Base-by-base conservation (phyloP, 495 filamentous ascomycete genomes). In the Penicillium malachiteum region DNA sequence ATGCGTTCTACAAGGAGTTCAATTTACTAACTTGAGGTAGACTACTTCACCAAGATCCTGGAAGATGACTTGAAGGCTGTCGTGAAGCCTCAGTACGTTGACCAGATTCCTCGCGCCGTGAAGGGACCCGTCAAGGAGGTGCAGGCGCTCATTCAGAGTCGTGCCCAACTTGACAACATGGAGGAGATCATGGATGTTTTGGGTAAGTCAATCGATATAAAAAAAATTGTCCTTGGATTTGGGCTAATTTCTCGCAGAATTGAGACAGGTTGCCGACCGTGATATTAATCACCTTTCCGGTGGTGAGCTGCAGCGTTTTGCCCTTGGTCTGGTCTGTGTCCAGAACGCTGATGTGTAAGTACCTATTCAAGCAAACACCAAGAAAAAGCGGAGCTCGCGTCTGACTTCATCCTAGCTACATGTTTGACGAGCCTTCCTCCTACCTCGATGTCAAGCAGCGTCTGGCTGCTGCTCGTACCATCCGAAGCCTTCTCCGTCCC, bases 371-470 rank as follows among this genome's bases (percentile, higher is more conserved):
- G 4, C 21, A 1, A 1, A 26, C n/a, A 26, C 21, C 45, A 12
- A 1, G 1, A 33, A 5, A 21, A 40, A 9, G 6, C 14, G 16
- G 38, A 13, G 18, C 17, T 11, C 11, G 6, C 30, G 17, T 37
- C 52, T 60, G 50, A 63, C 37, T n/a, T 35, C 16, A 14, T 41
- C 38, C 11, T 62, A 88, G 87, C 26, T 96, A 98, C 79, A 97
- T 97, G 95, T 98, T 98, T 64, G 94, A 98, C 70, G 94, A 98
- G 78, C 95, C 95, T 18, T 97, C 92, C 12, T 97, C 94, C 9
- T 98, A 96, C 65, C 85, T 98, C 32, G 95, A 98, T 86, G 92
- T 96, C 67, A 96, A 97, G 79, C 93, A 98, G 72, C 89, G 94
- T 84, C 78, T 98, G 66, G 88, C 85, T 62, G 94, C 94, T 57